Evolutionary conservation across 2,329 filamentous ascomycete species (phyloP).

Genomic region (Apiospora hydei): DNA sequence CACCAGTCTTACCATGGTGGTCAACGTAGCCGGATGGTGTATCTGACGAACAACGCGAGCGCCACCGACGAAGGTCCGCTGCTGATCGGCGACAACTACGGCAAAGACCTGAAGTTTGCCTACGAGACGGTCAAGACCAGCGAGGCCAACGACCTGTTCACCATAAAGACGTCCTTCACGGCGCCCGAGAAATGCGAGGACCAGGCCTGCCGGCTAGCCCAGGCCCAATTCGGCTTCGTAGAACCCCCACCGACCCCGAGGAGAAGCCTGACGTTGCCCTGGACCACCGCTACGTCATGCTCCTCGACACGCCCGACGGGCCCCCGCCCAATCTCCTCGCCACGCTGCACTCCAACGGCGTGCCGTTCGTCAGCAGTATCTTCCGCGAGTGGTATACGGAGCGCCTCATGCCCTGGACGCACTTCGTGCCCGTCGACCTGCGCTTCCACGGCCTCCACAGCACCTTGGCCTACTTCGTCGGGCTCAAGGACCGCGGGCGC

Average conservation of each 20-base stretch:
- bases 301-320: conserved; percentile 75
- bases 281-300: conserved; percentile 73
- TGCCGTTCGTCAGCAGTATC: conserved; percentile 75
- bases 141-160: conserved; percentile 61
- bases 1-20: conserved; percentile 68
- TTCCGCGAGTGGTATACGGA: conserved; percentile 84
- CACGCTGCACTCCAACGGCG: conserved; percentile 69
- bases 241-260: conserved; percentile 37
- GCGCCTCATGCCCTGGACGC: conserved; percentile 76
- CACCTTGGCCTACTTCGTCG: conserved; percentile 77
- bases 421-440: conserved; percentile 81
- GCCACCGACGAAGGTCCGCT: conserved; percentile 61
- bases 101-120: conserved; percentile 48
- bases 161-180: conserved; percentile 67
- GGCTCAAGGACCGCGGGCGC: conserved; percentile 54
- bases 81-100: conserved; percentile 46
- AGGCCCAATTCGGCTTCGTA: conserved; percentile 56
- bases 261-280: conserved; percentile 57
- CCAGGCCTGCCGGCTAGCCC: conserved; percentile 56
- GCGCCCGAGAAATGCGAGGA: conserved; percentile 54
- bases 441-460: conserved; percentile 77
- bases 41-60: conserved; percentile 65
- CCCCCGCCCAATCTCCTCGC: conserved; percentile 66
- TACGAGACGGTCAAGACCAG: conserved; percentile 63
- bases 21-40: conserved; percentile 74